Conservation (phyloP, 2,329 filamentous ascomycete genomes). For the Bipolaris cookei region DNA sequence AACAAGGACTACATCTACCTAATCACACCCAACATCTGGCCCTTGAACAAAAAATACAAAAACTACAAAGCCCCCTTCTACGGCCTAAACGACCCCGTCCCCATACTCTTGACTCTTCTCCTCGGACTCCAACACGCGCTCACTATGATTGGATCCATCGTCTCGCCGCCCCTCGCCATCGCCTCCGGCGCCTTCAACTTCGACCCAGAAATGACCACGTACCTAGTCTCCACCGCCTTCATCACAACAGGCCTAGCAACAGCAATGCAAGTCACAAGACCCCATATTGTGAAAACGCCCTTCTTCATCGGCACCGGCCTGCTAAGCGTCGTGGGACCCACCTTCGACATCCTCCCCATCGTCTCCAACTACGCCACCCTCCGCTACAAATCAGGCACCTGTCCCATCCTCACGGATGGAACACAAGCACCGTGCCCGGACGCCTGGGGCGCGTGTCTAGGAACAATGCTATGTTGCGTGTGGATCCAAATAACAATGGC, state of each 20-base stretch:
- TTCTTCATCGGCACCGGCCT: conserved; percentile 41
- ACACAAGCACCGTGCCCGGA: conserved; percentile 31
- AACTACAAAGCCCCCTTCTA: conserved; percentile 37
- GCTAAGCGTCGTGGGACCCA: conserved; percentile 36
- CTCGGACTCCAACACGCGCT: conserved; percentile 42
- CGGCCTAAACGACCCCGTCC: conserved; percentile 34
- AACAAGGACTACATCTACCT: conserved; percentile 47
- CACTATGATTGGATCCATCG: conserved; percentile 35
- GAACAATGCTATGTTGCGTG: conserved; percentile 53
- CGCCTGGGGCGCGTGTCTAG: conserved; percentile 37
- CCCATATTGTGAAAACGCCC: conserved; percentile 34
- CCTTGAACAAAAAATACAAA: conserved; percentile 36
- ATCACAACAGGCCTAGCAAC: conserved; percentile 40
- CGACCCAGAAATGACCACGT: conserved; percentile 31
- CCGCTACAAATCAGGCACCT: conserved; percentile 34
- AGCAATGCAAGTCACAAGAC: conserved; percentile 35
- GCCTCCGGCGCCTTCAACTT: conserved; percentile 40
- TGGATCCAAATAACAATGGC: conserved; percentile 41
- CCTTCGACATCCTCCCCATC: conserved; percentile 40
- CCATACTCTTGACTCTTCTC: conserved; percentile 34
- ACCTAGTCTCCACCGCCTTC: conserved; percentile 38
- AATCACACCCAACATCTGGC: conserved; percentile 30
- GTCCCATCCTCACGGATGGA: conserved; percentile 28
- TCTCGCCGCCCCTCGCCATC: conserved; percentile 40
- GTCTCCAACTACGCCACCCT: conserved; percentile 36